Base-by-base conservation (phyloP, 257 asterid species). In the Solanum sejunctum region DNA sequence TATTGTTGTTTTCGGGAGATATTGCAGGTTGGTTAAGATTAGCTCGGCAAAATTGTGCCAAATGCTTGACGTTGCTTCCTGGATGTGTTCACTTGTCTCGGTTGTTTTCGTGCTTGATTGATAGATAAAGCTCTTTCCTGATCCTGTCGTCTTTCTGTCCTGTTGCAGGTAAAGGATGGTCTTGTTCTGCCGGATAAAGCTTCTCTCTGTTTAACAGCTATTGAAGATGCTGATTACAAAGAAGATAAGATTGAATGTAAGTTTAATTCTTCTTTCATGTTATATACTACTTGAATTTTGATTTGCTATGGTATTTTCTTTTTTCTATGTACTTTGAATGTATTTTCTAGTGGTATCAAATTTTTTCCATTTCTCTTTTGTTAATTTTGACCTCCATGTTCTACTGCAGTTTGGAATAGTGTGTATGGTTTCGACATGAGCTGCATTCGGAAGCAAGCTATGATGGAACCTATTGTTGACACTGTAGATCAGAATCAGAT, bases 191-290 rank as follows among this genome's bases (percentile, higher is more conserved):
- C 99, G 3, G 99, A 96, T 87, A 93, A 91, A 91, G 97, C 98
- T 84, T 92, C 98, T 84, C 97, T 96, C 81, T 87, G 86, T 88
- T 88, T 96, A 89, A 96, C 98, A 23, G 99, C 99, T 43, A 96
- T 96, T 86, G 99, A 96, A 90, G 99, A 96, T 92, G 98, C 98
- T 60, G 99, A 96, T 57, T 96, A 96, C 94, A 96, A 96, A 91
- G 98, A 93, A 87, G 98, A 96, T 86, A 96, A 96, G 89, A 94
- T 96, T 72, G 98, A 96, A 89, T 96, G 99, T 93, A 89, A 93
- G 97, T 86, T 87, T 69, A 58, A 54, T 84, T 82, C 71, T 23
- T 80, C 84, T 79, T 15, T 61, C 80, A 7, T 75, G 15, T 57
- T 73, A 88, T 87, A 3, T 39, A 55, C 75, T 73, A 12, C 80